Base-by-base conservation (phyloP, 108 stramenopile genomes). In the Cyclotella cryptica region DNA sequence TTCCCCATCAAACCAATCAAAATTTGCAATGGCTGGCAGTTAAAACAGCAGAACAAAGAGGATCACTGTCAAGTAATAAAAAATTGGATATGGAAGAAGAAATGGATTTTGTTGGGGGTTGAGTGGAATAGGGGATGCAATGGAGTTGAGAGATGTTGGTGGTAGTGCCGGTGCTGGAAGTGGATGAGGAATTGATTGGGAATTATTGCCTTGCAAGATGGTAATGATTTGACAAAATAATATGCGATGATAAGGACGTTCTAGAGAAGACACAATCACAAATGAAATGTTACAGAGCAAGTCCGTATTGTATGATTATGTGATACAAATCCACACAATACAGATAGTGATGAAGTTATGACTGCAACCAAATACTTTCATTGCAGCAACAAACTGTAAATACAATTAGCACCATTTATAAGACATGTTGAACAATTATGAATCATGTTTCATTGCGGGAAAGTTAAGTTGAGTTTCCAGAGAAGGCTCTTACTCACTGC, bases 61-160 rank as follows among this genome's bases (percentile, higher is more conserved):
- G 78, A 26, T 61, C 72, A 35, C 26, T 79, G 7, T 45, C 77
- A 27, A 43, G 18, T 35, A 67, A 14, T 42, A 67, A 30, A 8
- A 45, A 73, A 18, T 45, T 79, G 71, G 64, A 72, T 17, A 57
- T 71, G 70, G 78, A 79, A 35, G 78, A 79, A 63, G 60, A 73
- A 46, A 58, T 78, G 70, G 57, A 78, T 39, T 78, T 78, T 39
- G 55, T 79, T 21, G 78, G 71, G 66, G 63, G n/a, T 52, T 53
- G 3, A n/a, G 54, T 29, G 43, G 43, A 19, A 42, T 44, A 22
- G 76, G 70, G 27, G 68, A 68, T 21, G 69, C 59, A 41, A 44
- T 79, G 55, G 78, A 79, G 49, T 67, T 79, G 71, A 65, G 63
- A 4, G 59, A 60, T 68, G 78, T 79, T 1, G 8, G 52, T 11